Conservation (phyloP, 225 moss, liverwort and hornwort genomes). For the Climacium dendroides region DNA sequence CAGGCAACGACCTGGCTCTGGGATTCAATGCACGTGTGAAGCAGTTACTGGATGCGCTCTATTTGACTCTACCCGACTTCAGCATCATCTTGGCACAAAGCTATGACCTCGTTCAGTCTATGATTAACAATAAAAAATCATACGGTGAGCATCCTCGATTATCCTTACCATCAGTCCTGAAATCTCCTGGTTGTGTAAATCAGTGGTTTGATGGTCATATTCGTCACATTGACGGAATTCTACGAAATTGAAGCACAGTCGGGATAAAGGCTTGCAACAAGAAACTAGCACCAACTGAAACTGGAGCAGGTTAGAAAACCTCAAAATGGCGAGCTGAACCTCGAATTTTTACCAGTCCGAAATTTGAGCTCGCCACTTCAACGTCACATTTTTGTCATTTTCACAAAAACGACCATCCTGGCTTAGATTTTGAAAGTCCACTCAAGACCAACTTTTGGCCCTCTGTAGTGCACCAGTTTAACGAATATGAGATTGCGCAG, state of each 20-base stretch:
- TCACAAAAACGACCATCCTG: neutral
- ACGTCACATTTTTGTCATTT: neutral
- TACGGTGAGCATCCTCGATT: neutral
- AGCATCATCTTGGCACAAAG: slow-evolving; percentile 5
- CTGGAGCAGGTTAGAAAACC: neutral
- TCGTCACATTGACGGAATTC: neutral
- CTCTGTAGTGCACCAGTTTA: neutral
- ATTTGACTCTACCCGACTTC: neutral
- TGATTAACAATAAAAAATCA: slow-evolving; percentile 6
- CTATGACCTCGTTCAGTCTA: neutral
- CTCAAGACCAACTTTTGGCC: neutral
- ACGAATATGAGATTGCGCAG: neutral
- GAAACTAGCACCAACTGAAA: neutral
- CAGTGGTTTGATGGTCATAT: neutral
- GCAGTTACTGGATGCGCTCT: slow-evolving; percentile 10
- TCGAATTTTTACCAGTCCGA: neutral
- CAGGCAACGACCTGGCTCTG: slow-evolving; percentile 14
- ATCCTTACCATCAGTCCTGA: neutral
- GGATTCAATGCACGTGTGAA: slow-evolving; percentile 12
- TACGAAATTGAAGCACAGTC: neutral
- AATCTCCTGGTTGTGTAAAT: neutral
- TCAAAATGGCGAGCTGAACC: neutral
- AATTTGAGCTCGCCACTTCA: neutral
- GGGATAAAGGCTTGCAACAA: neutral
- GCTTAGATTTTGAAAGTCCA: neutral